phyloP scores from a whole-genome alignment of 2,329 filamentous ascomycete genomes.

The Stromatinia cepivora region DNA sequence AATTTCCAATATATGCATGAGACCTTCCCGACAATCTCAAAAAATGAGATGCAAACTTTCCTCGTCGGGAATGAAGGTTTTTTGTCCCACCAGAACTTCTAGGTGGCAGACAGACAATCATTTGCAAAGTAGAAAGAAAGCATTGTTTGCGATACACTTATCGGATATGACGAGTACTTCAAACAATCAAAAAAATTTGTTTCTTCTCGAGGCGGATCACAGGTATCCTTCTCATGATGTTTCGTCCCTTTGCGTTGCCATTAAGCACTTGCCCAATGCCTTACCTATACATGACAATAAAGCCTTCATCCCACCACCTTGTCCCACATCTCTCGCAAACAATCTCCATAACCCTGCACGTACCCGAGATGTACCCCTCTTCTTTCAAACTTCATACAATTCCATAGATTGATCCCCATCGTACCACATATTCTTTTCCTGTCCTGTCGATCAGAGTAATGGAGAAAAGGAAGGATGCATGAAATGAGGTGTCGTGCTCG shows the following conservation, averaged over 20 bases:
- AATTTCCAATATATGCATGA: constrained; percentile 13
- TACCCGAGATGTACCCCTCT: constrained; percentile 20
- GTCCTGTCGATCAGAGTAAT: constrained; percentile 9
- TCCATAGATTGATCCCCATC: neutral
- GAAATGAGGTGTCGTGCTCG: constrained; percentile 11
- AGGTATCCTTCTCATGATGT: neutral
- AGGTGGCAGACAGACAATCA: neutral
- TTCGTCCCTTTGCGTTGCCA: neutral
- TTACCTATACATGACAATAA: constrained; percentile 1
- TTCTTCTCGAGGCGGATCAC: neutral
- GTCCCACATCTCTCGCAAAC: constrained; percentile 14
- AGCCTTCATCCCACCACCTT: neutral
- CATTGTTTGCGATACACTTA: constrained; percentile 9
- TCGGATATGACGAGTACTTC: constrained; percentile 16
- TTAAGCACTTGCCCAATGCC: neutral
- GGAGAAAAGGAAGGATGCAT: constrained; percentile 8
- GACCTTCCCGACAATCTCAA: constrained; percentile 8
- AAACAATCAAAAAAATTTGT: neutral
- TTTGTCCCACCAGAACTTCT: constrained; percentile 5
- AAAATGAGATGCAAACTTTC: constrained; percentile 6
- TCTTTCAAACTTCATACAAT: neutral
- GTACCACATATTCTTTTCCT: constrained; percentile 2
- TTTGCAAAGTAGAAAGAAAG: neutral
- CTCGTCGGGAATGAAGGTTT: constrained; percentile 5
- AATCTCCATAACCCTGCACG: constrained; percentile 17